Percentiles rank a stretch among this genome's conserved stretches.
Evolutionary conservation across 1,284 basidiomycete genomes (phyloP).

Genomic region (Trichosporon sp.): DNA sequence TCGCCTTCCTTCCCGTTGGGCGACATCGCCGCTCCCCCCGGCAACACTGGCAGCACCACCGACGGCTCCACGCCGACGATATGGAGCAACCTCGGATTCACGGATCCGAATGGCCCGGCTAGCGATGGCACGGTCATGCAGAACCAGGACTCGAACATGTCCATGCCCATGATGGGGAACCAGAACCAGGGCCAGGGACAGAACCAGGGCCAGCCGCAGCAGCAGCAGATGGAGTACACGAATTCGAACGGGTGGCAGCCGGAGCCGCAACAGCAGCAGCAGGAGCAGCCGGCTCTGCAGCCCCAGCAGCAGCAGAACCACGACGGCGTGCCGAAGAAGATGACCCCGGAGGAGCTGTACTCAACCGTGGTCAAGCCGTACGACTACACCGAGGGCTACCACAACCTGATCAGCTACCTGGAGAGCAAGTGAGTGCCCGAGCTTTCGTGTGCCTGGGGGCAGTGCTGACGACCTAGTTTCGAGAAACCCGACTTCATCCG

Average conservation of each 20-base stretch:
- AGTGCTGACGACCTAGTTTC: constrained; percentile 64
- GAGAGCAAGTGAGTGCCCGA: constrained; percentile 66
- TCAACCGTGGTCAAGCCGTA: constrained; percentile 32
- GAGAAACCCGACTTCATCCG: constrained; percentile 94
- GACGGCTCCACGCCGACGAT: constrained; percentile 30
- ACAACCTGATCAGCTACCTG: constrained; percentile 89
- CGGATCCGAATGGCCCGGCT: constrained; percentile 18
- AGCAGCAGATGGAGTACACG: constrained; percentile 5
- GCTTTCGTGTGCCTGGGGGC: constrained; percentile 30
- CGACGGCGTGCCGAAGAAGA: constrained; percentile 27
- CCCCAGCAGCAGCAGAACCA: constrained; percentile 2
- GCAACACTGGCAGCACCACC: constrained; percentile 25
- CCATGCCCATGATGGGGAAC: constrained; percentile 3
- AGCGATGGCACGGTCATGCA: constrained; percentile 11
- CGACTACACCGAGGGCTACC: constrained; percentile 91
- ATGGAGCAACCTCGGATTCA: constrained; percentile 32
- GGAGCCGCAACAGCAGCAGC: background rate
- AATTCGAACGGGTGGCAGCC: constrained; percentile 17
- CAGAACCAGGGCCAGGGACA: constrained; percentile 11
- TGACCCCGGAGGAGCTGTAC: constrained; percentile 33
- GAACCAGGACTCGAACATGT: constrained; percentile 18
- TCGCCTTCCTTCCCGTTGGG: constrained; percentile 45
- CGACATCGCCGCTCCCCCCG: constrained; percentile 22
- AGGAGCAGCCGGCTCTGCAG: background rate
- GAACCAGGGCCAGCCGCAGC: constrained; percentile 6